Base-by-base conservation (phyloP, 176 grass and related monocot genomes). In the Sorghum bicolor region DNA sequence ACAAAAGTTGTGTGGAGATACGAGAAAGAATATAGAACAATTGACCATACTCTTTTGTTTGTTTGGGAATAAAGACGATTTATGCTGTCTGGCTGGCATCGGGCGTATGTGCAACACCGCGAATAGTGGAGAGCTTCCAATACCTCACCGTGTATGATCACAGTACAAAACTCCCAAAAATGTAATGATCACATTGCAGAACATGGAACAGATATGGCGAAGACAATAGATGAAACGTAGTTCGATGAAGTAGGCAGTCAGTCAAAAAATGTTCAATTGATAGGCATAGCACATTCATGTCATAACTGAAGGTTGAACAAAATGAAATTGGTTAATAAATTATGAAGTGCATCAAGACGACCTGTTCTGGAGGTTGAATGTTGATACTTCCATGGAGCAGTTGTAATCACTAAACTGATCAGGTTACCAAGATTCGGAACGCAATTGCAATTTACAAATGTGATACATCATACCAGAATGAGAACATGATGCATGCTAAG, bases 381-480 rank as follows among this genome's bases (percentile, higher is more conserved):
- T n/a, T 57, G 7, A 57, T n/a, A 57, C 20, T 76, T 65, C 4
- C 8, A 13, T 6, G 8, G 17, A 52, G 6, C 14, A 33, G 20
- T 58, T 44, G 20, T 16, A 60, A 58, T 58, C 12, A 67, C 60
- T 16, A 52, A 70, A 43, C 43, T 66, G 28, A 36, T 45, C 38
- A 4, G 10, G 26, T 33, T 78, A 77, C 32, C 32, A 70, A 7
- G 25, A 34, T 76, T 41, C 10, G 4, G 41, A 75, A 83, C 16
- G 43, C 58, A 78, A 64, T 68, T 39, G 13, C 22, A 83, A 79
- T 79, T 79, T 86, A 83, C 84, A 90, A 39, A 68, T 74, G 70
- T 79, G 17, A 83, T 61, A 33, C 36, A 32, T 43, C n/a, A 10
- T 74, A 67, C 30, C 53, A 60, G 12, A 84, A 60, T 75, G 33